Evolutionary conservation across 73 alveolate genomes (phyloP).

Genomic region (Paramecium tetraurelia): DNA sequence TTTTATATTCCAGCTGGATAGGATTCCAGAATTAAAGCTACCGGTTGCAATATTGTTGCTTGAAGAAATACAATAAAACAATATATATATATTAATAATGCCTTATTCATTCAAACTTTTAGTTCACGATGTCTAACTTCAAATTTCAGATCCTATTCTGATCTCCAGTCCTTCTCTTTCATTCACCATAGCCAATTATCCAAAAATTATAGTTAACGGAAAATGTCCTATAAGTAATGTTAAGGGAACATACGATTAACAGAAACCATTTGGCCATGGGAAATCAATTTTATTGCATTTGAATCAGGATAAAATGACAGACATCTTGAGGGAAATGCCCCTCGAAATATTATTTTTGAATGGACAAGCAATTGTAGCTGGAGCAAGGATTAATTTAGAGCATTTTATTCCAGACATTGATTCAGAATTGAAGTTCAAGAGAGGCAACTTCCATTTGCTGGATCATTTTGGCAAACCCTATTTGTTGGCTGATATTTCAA

Average conservation of each 20-base stretch:
- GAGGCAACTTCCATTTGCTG: constrained; percentile 34
- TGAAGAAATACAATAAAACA: not conserved
- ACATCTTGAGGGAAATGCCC: not conserved
- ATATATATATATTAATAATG: not conserved
- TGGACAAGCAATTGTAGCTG: not conserved
- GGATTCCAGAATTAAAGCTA: not conserved
- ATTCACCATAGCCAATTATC: not conserved
- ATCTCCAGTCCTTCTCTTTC: not conserved
- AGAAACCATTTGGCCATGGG: constrained; percentile 32
- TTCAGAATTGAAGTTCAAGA: not conserved
- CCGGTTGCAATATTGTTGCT: not conserved
- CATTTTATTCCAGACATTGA: constrained; percentile 31
- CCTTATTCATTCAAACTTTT: constrained; percentile 31
- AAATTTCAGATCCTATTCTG: not conserved
- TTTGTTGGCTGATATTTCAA: constrained; percentile 13
- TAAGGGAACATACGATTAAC: not conserved
- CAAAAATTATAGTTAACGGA: not conserved
- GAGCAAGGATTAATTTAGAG: not conserved
- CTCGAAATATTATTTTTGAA: constrained; percentile 12
- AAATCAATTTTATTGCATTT: not conserved
- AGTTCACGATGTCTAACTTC: not conserved
- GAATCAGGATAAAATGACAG: not conserved
- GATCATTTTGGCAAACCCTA: constrained; percentile 15
- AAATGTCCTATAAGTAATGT: not conserved
- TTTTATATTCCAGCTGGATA: not conserved